Base-by-base conservation (phyloP, 179 eudicot species). In the Beta macrorhiza region DNA sequence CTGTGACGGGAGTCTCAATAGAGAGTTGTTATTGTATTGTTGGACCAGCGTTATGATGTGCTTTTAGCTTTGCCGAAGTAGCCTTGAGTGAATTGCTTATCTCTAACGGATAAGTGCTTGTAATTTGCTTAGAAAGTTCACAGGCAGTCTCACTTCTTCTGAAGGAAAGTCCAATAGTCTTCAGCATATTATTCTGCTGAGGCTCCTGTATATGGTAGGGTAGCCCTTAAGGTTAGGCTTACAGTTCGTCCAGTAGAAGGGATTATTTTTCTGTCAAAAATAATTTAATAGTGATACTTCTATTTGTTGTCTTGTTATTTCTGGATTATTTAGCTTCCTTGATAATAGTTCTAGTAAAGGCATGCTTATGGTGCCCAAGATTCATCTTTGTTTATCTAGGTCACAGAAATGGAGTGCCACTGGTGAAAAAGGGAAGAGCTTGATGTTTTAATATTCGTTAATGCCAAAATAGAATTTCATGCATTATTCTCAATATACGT, bases 351-450 rank as follows among this genome's bases (percentile, higher is more conserved):
- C 25, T 56, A 57, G 69, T 65, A 42, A 67, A 25, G 55, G 15
- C 17, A 22, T 63, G 77, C 64, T 62, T 37, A 57, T 69, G 19
- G 19, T 56, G 32, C n/a, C 51, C 67, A 59, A 75, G n/a, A 63
- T 78, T 56, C 20, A 2, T 57, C 10, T 51, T 67, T 20, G 56
- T 57, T 77, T 59, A 10, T 52, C 68, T 52, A 5, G 49, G 67
- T 76, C 55, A 56, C 22, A 73, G 45, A 64, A 62, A 79, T 57
- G 56, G 37, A 44, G 57, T 17, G 76, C 68, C 22, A 55, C 70
- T 44, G 52, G 42, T 71, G 32, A 7, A 37, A 61, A 13, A n/a
- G 47, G 77, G 72, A 51, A 42, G 55, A 73, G 56, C 16, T 11
- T 79, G 49, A 80, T 52, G 58, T 59, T 19, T 6, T 15, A 47